Base-by-base conservation (phyloP, 176 grass and related monocot genomes). In the Carex pumila region DNA sequence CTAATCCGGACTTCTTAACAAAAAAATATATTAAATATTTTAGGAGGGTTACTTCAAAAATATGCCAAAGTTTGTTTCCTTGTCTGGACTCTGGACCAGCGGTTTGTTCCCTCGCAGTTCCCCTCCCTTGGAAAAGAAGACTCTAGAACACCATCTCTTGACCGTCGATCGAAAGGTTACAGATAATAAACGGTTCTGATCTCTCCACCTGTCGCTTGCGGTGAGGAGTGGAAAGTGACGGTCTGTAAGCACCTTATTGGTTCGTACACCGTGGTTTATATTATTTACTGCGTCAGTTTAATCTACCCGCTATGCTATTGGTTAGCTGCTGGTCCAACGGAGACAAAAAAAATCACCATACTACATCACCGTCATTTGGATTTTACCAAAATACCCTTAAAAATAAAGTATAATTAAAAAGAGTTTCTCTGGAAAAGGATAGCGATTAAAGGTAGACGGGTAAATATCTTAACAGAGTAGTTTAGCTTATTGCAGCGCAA, bases 251-350 rank as follows among this genome's bases (percentile, higher is more conserved):
- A 2, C 10, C 5, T 65, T 29, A 87, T 87, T 87, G 86, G 86
- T 54, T 71, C 31, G 79, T 83, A 77, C 21, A 21, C 54, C 14
- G 54, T 61, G 60, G 58, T 29, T 39, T 11, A 67, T 49, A 68
- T 53, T 78, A 32, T 83, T 83, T 75, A 87, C 79, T 72, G 77
- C 78, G 12, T 5, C 47, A 74, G 14, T 75, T 75, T 54, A 54
- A 54, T 49, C 43, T 47, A 79, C 59, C 19, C 12, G 21, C 36
- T n/a, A 8, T 75, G 47, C 11, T 31, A 83, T 69, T 66, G 81
- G 43, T 65, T 78, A 12, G 37, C 7, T 78, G 83, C 83, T n/a
- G 56, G 66, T 50, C 14, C 25, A 32, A 77, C 37, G 56, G 65
- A 69, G 69, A 12, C 66, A 61, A 81, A 34, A 81, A 81, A 81